These are phyloP conservation scores for Globisporangium nunn DNA, from an alignment of 352 stramenopile species.

Conservation along the genomic window DNA sequence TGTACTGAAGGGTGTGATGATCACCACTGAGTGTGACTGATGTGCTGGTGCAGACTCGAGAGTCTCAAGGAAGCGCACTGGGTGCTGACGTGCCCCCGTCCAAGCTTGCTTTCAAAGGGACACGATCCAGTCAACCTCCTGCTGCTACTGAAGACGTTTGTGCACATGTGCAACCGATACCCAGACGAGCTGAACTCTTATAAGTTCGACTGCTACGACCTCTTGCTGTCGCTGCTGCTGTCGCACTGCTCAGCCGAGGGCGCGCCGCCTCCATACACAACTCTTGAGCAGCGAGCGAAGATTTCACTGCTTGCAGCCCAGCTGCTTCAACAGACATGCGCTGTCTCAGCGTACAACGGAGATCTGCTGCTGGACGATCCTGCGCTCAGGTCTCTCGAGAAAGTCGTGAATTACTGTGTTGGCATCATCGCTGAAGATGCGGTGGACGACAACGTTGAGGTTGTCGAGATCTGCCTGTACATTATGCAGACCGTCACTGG, in stretches of 20 bases:
- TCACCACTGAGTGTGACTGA: background rate
- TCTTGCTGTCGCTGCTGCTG: constrained; percentile 50
- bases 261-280: constrained; percentile 30
- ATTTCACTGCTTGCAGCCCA: constrained; percentile 61
- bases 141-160: constrained; percentile 54
- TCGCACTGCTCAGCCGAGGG: constrained; percentile 53
- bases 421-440: constrained; percentile 37
- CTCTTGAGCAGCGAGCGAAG: constrained; percentile 30
- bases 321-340: constrained; percentile 62
- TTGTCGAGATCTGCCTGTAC: constrained; percentile 49
- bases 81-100: constrained; percentile 57
- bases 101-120: constrained; percentile 53
- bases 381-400: constrained; percentile 45
- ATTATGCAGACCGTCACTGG: constrained; percentile 69
- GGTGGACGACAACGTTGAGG: constrained; percentile 19
- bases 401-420: constrained; percentile 65
- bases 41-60: constrained; percentile 19
- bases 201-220: constrained; percentile 61
- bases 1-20: background rate
- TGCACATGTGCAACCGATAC: constrained; percentile 66
- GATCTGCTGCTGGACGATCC: constrained; percentile 46
- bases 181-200: constrained; percentile 37
- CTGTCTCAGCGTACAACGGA: constrained; percentile 46
- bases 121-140: constrained; percentile 71
- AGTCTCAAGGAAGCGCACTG: constrained; percentile 55